Percentiles rank a stretch among this genome's conserved stretches.
Evolutionary conservation across 768 basidiomycete genomes (phyloP).

Genomic region (Boletus patriciae): DNA sequence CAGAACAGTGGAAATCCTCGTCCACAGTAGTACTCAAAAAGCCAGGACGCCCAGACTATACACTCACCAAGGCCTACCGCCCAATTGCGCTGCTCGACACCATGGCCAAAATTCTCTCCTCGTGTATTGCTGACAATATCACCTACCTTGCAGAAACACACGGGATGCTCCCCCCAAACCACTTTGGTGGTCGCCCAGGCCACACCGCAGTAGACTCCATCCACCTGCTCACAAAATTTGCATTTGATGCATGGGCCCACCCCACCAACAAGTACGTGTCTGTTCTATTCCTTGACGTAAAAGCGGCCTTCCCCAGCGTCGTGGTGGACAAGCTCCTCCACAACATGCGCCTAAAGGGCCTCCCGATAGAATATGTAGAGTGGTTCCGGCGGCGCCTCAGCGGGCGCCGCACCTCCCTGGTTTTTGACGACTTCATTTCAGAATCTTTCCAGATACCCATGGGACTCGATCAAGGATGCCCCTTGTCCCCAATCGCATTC

Average conservation of each 20-base stretch:
- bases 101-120: background rate
- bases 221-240: background rate
- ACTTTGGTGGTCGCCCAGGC: background rate
- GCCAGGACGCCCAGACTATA: background rate
- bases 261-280: background rate
- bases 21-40: background rate
- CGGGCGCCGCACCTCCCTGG: background rate
- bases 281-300: background rate
- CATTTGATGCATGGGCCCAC: background rate
- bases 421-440: slow-evolving; percentile 29
- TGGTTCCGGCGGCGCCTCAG: background rate
- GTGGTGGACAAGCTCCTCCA: background rate
- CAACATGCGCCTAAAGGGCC: background rate
- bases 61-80: background rate
- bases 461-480: slow-evolving; percentile 35
- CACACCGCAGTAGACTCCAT: background rate
- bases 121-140: background rate
- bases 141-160: background rate
- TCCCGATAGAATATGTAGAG: slow-evolving; percentile 5
- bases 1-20: background rate
- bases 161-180: background rate
- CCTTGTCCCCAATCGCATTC: slow-evolving; percentile 27
- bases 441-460: slow-evolving; percentile 15
- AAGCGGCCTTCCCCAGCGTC: background rate
- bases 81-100: background rate